Conservation (phyloP, 768 basidiomycete species). For the Serendipita sp. region DNA sequence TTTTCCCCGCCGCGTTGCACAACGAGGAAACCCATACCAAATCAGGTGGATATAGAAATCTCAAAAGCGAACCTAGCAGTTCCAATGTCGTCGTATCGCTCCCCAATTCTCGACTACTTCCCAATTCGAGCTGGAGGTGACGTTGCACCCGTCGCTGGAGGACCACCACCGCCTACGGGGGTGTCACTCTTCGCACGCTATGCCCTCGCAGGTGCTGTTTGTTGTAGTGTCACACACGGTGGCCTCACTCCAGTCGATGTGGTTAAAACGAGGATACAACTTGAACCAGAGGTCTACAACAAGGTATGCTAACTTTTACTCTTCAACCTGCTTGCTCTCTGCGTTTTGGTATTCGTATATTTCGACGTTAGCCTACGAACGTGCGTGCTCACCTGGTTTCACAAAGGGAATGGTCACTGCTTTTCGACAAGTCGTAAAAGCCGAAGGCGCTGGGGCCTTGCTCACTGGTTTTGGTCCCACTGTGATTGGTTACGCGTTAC, state of each 20-base stretch:
- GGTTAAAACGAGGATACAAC: conserved; percentile 22
- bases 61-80: not conserved
- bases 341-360: not conserved
- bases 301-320: conserved; percentile 14
- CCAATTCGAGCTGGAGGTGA: conserved; percentile 2
- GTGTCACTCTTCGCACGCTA: conserved; percentile 17
- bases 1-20: not conserved
- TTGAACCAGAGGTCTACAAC: conserved; percentile 21
- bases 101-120: conserved; percentile 9
- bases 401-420: conserved; percentile 39
- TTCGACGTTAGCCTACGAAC: not conserved
- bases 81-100: conserved; percentile 3
- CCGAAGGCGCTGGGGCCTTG: conserved; percentile 74
- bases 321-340: not conserved
- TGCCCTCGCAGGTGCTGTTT: conserved; percentile 18
- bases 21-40: not conserved
- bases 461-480: conserved; percentile 95
- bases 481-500: conserved; percentile 82
- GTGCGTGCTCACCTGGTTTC: conserved; percentile 1
- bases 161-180: conserved; percentile 13
- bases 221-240: conserved; percentile 18
- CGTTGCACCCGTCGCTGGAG: not conserved
- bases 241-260: conserved; percentile 22
- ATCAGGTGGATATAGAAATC: not conserved
- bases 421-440: conserved; percentile 50